Evolutionary conservation across 2,329 filamentous ascomycete genomes (phyloP).

Genomic region (Trichoderma semiorbis): DNA sequence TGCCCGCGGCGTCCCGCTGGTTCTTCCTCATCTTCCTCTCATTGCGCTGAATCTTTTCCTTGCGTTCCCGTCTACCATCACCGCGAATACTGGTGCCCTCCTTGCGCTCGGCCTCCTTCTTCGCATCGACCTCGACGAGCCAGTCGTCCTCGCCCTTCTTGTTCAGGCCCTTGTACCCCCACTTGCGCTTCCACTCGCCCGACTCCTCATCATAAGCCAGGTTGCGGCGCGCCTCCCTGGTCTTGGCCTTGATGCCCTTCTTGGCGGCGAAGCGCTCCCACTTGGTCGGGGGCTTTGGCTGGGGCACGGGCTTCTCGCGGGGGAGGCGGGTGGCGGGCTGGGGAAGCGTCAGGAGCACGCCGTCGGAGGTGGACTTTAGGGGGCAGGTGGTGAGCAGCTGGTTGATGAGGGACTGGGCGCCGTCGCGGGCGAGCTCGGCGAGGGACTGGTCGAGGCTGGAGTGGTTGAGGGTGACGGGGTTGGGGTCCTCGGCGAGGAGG

Average conservation of each 20-base stretch:
- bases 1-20: slow-evolving; percentile 43
- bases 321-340: slow-evolving; percentile 67
- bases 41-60: slow-evolving; percentile 68
- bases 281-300: slow-evolving; percentile 78
- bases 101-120: slow-evolving; percentile 62
- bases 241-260: slow-evolving; percentile 93
- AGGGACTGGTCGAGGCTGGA: slow-evolving; percentile 63
- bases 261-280: slow-evolving; percentile 96
- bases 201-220: slow-evolving; percentile 78
- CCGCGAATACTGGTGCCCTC: slow-evolving; percentile 59
- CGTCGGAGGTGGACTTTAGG: slow-evolving; percentile 63
- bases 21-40: slow-evolving; percentile 69
- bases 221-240: slow-evolving; percentile 69
- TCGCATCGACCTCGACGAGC: slow-evolving; percentile 87
- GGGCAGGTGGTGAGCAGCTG: slow-evolving; percentile 88
- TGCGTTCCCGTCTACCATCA: slow-evolving; percentile 60
- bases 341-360: slow-evolving; percentile 79
- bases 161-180: slow-evolving; percentile 90
- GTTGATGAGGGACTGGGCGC: slow-evolving; percentile 88
- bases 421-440: slow-evolving; percentile 74
- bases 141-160: slow-evolving; percentile 80
- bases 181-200: slow-evolving; percentile 88
- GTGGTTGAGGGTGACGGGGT: slow-evolving; percentile 63
- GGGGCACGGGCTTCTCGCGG: slow-evolving; percentile 87
- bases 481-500: slow-evolving; percentile 81